Evolutionary conservation across 1,284 basidiomycete species (phyloP).

Genomic region (Mycosarcoma maydis): DNA sequence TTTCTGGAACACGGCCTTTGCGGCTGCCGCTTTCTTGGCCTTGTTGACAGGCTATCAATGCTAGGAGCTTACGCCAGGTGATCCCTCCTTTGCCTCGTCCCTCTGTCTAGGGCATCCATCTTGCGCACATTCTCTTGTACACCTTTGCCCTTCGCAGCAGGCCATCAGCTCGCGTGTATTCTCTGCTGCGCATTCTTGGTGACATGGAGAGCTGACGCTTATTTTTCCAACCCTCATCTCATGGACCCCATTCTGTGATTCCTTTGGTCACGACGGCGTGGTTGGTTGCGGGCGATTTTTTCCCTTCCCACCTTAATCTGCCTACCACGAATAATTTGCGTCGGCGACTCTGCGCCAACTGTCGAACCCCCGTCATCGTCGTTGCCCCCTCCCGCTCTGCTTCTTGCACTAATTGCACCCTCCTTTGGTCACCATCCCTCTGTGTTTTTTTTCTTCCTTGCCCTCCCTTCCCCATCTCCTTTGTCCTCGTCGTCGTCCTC

Average conservation of each 20-base stretch:
- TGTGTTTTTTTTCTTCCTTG: neutral
- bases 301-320: slow-evolving; percentile 1
- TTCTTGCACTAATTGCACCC: neutral
- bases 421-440: neutral
- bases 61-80: too few species aligned
- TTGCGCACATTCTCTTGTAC: too few species aligned
- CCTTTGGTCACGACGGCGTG: neutral
- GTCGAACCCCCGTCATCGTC: slow-evolving; percentile 15
- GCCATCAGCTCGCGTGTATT: neutral
- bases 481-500: slow-evolving; percentile 4
- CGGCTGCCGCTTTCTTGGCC: too few species aligned
- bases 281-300: neutral
- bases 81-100: too few species aligned
- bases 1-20: too few species aligned
- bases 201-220: neutral
- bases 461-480: neutral
- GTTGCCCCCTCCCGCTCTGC: slow-evolving; percentile 1
- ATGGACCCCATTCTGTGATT: too few species aligned
- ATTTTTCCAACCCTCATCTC: neutral
- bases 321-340: slow-evolving; percentile 1
- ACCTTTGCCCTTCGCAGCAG: too few species aligned
- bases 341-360: slow-evolving; percentile 3
- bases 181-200: neutral
- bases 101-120: too few species aligned
- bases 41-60: too few species aligned